Base-by-base conservation (phyloP, 345 rosid species). In the Eutrema heterophyllum region DNA sequence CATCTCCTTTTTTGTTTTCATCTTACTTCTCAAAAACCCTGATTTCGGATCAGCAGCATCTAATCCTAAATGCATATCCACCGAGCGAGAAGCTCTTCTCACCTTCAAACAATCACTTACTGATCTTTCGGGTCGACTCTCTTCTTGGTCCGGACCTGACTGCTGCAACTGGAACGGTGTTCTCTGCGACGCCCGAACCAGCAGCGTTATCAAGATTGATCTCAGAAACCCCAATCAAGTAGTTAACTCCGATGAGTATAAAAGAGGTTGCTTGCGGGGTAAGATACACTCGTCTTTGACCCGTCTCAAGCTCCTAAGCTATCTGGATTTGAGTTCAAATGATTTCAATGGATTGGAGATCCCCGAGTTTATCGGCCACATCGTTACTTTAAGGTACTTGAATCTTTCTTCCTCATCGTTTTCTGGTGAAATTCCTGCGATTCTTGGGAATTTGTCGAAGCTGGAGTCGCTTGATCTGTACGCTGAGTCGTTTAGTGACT, bases 111-210 rank as follows among this genome's bases (percentile, higher is more conserved):
- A 54, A 13, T 72, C 72, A 14, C 76, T 84, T 7, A 39, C 73
- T 6, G 87, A 84, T 73, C 64, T 48, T 26, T 72, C 89, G 3
- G 75, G 74, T 70, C 69, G 79, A 7, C 81, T 86, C 33, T 49
- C 68, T 14, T 83, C 86, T 27, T 86, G 88, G 90, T 40, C 66
- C 16, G 83, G 85, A 60, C 76, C 81, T 56, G 82, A 81, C 53
- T 87, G 85, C 70, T 84, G 92, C 72, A 46, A 15, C 55, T 83
- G 90, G 90, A 5, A 48, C 0, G 86, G 88, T 1, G 61, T 86
- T 45, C 8, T 10, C 21, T 86, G 86, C 30, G 71, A 68, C 63
- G 55, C 64, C 43, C 32, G 0, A 16, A 81, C 77, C 26, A 81
- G 81, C 9, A 80, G 12, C 9, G 83, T 85, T 24, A 2, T 60